A percentile compares a stretch with the other conserved stretches of the same genome.
phyloP scores from a whole-genome alignment of 257 asterid species.

The Capsicum rhomboideum region DNA sequence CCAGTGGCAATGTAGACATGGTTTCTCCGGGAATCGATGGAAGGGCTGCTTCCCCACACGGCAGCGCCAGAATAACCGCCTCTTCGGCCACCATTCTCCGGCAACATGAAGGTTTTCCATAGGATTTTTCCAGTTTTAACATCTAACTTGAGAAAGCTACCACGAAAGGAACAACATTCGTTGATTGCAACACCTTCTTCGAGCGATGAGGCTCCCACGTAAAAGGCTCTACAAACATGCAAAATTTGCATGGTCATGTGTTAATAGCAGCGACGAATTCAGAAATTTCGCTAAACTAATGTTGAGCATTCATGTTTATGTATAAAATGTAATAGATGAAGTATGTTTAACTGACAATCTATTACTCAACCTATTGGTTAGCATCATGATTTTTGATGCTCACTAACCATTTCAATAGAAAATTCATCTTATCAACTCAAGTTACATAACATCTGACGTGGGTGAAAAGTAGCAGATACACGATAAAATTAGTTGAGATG shows the following conservation, averaged over 20 bases:
- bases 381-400: no score
- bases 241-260: not conserved
- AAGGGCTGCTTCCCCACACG: conserved; percentile 53
- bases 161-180: conserved; percentile 43
- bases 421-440: no score
- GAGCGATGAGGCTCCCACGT: conserved; percentile 39
- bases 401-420: no score
- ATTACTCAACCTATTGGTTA: no score
- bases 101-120: conserved; percentile 40
- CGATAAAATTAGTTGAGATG: no score
- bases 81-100: conserved; percentile 17
- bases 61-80: conserved; percentile 48
- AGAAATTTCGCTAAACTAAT: no score
- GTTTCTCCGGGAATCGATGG: conserved; percentile 24
- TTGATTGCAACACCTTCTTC: conserved; percentile 22
- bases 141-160: conserved; percentile 42
- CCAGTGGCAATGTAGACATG: conserved; percentile 46
- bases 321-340: no score
- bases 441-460: no score
- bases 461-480: no score
- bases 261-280: no score
- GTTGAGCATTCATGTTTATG: no score
- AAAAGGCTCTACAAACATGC: conserved; percentile 13
- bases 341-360: no score
- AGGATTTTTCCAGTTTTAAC: conserved; percentile 26